A percentile compares a stretch with the other conserved stretches of the same genome.
Conservation (phyloP, 208 protist species). For the Trypanosoma congolense region DNA sequence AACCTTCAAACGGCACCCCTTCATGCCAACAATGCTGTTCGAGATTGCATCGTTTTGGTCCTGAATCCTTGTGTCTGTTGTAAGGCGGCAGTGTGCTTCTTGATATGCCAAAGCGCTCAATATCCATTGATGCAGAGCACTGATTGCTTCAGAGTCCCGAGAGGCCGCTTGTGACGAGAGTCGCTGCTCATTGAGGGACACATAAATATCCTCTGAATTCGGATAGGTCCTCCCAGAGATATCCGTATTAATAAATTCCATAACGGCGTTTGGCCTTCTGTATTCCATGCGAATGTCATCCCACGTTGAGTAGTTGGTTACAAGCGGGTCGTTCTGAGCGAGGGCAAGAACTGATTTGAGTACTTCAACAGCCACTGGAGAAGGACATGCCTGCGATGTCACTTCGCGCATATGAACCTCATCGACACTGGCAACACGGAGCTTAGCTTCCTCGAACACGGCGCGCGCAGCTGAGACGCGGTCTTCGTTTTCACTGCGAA, state of each 20-base stretch:
- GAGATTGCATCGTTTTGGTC: slow-evolving; percentile 58
- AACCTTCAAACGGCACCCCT: slow-evolving; percentile 54
- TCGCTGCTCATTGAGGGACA: slow-evolving; percentile 25
- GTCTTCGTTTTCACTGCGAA: slow-evolving; percentile 66
- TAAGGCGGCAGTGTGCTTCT: slow-evolving; percentile 47
- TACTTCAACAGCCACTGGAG: slow-evolving; percentile 51
- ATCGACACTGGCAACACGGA: slow-evolving; percentile 28
- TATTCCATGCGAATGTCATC: slow-evolving; percentile 58
- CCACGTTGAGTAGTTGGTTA: slow-evolving; percentile 59
- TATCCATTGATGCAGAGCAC: slow-evolving; percentile 52
- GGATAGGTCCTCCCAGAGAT: slow-evolving; percentile 42
- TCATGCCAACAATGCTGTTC: slow-evolving; percentile 50
- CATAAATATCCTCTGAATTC: slow-evolving; percentile 24
- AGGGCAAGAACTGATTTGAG: slow-evolving; percentile 51
- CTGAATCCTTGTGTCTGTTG: slow-evolving; percentile 51
- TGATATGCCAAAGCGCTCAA: slow-evolving; percentile 58
- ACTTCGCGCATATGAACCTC: slow-evolving; percentile 51
- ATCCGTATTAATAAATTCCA: slow-evolving; percentile 38
- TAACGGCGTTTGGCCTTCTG: slow-evolving; percentile 29
- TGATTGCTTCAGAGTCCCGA: slow-evolving; percentile 37
- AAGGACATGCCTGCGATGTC: slow-evolving; percentile 42
- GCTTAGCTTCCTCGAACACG: slow-evolving; percentile 33
- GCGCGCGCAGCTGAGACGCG: slow-evolving; percentile 32
- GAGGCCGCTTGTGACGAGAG: slow-evolving; percentile 35
- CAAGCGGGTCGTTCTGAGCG: slow-evolving; percentile 45